Conservation (phyloP, 441 rosid species). For the Rhodomyrtus psidioides region DNA sequence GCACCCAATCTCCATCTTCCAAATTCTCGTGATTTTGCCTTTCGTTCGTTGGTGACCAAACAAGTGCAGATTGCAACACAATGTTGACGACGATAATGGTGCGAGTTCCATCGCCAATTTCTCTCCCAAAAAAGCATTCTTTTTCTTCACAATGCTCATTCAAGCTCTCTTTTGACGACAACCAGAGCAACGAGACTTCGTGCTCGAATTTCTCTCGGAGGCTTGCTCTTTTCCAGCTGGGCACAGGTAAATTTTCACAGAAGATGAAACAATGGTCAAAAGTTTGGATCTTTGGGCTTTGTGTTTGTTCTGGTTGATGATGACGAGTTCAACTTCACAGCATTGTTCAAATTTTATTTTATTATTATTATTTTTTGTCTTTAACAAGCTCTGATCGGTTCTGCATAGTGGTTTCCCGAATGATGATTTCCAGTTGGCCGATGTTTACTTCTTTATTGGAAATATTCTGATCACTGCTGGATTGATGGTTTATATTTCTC, state of each 20-base stretch:
- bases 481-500: background rate
- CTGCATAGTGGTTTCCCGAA: background rate
- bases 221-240: constrained; percentile 42
- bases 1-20: background rate
- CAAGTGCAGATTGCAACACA: background rate
- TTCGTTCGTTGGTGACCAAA: background rate
- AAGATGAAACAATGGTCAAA: background rate
- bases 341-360: background rate
- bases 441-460: background rate
- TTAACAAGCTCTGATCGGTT: background rate
- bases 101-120: background rate
- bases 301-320: background rate
- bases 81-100: background rate
- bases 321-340: background rate
- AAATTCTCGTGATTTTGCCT: background rate
- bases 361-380: background rate
- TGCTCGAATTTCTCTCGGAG: constrained; percentile 28
- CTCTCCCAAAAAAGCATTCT: background rate
- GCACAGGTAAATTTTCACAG: constrained; percentile 19
- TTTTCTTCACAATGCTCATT: background rate
- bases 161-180: constrained; percentile 4
- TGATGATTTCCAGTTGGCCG: background rate
- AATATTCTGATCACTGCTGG: background rate
- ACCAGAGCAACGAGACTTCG: background rate
- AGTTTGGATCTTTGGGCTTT: background rate